phyloP scores from a whole-genome alignment of 2,329 filamentous ascomycete genomes.

The Clonostachys solani region DNA sequence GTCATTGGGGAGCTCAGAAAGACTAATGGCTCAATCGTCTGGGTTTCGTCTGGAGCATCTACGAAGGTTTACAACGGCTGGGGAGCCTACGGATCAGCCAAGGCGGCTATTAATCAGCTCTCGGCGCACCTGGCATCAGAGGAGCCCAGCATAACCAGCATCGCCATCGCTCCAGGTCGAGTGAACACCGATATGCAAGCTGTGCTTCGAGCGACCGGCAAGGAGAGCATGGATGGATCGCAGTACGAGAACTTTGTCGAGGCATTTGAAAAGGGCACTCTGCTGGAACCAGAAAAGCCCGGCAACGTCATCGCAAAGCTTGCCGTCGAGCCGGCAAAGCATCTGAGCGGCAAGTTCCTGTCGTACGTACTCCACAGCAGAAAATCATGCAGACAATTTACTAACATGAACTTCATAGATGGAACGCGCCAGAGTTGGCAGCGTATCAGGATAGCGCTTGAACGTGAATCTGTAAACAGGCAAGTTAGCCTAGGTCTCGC shows the following conservation, averaged over 20 bases:
- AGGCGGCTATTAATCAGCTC: conserved; percentile 80
- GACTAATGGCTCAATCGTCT: conserved; percentile 66
- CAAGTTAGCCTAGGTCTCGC: conserved; percentile 5
- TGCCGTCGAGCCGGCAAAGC: conserved; percentile 57
- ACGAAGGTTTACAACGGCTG: conserved; percentile 63
- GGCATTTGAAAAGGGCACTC: conserved; percentile 63
- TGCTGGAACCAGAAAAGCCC: conserved; percentile 80
- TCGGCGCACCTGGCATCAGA: conserved; percentile 69
- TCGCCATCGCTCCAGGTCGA: conserved; percentile 73
- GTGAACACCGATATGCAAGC: conserved; percentile 90
- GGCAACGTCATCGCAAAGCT: conserved; percentile 83
- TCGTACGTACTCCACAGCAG: conserved; percentile 38
- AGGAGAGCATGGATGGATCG: conserved; percentile 41
- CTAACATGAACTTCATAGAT: conserved; percentile 15
- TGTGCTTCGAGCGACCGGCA: conserved; percentile 64
- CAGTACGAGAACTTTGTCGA: conserved; percentile 66
- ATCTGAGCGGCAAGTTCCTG: conserved; percentile 73
- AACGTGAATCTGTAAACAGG: background rate
- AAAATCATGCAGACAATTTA: conserved; percentile 5
- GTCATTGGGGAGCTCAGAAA: conserved; percentile 65
- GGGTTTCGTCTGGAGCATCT: conserved; percentile 78
- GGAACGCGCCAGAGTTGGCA: conserved; percentile 40
- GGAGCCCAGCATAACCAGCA: conserved; percentile 68
- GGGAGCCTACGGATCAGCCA: conserved; percentile 78
- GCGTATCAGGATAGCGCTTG: conserved; percentile 36